Evolutionary conservation across 768 basidiomycete genomes (phyloP).

Genomic region (Phaffia tasmanica): DNA sequence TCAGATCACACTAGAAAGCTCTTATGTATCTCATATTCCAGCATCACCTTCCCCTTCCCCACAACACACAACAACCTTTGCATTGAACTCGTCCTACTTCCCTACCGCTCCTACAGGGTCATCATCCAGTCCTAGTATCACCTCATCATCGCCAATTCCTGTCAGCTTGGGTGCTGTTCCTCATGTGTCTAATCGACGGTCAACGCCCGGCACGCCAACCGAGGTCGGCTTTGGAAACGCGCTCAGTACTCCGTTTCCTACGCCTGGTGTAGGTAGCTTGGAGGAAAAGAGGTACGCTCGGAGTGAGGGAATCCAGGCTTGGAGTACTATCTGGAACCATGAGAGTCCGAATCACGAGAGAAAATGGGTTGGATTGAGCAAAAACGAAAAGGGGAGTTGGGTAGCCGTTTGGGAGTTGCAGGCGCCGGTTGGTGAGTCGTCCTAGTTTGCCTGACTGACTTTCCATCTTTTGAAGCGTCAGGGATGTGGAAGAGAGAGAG

Average conservation of each 20-base stretch:
- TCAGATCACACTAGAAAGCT: conserved; percentile 15
- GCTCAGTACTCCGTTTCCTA: conserved; percentile 73
- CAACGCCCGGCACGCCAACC: conserved; percentile 1
- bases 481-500: neutral
- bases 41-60: neutral
- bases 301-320: conserved; percentile 63
- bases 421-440: conserved; percentile 62
- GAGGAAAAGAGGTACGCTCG: conserved; percentile 65
- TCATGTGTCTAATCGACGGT: neutral
- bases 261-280: conserved; percentile 54
- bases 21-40: conserved; percentile 16
- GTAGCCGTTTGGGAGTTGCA: conserved; percentile 66
- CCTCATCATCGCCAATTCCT: neutral
- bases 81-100: conserved; percentile 13
- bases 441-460: neutral
- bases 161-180: neutral
- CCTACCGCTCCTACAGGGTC: neutral
- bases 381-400: conserved; percentile 50
- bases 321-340: conserved; percentile 66
- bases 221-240: conserved; percentile 48
- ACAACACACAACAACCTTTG: conserved; percentile 5
- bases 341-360: conserved; percentile 34
- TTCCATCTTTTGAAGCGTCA: too few relatives aligned
- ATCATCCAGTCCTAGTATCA: neutral
- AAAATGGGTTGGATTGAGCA: conserved; percentile 57